Base-by-base conservation (phyloP, 2,329 filamentous ascomycete genomes). In the Phyllosticta citrichinensis region DNA sequence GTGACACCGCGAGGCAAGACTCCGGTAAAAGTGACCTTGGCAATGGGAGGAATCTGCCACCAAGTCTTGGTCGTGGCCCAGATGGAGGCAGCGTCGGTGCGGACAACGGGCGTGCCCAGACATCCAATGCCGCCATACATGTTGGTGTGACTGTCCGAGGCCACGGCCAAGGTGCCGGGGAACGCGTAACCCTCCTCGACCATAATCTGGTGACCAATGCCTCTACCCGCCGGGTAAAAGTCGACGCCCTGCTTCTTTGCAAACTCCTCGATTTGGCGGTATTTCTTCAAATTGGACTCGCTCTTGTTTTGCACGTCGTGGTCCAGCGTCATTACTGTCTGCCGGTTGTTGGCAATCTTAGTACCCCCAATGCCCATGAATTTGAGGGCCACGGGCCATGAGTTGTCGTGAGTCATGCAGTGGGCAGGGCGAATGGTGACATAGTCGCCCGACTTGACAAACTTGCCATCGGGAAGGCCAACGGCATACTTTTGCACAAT, bases 121-220 rank as follows among this genome's bases (percentile, higher is more conserved):
- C 83, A 87, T 1, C 85, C 86, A 6, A 96, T 79, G 40, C 87
- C 90, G 51, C 91, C 91, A 67, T 97, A 97, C 80, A 87, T 87
- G 73, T 91, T 94, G 33, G 80, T 84, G 72, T 97, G 91, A 53
- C 79, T 83, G 72, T 92, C 88, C 0, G 83, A 88, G 0, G 89
- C 93, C 1, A 97, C 91, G 0, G 83, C 83, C 57, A 97, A 73
- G 0, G 89, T 95, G 1, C 89, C 88, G 0, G 93, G 93, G 91
- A 91, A 97, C 68, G 79, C 87, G 79, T 80, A 91, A 14, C 86
- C 87, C 72, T 90, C 90, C 72, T 96, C 91, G 0, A 96, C 83
- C 88, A 94, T 91, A 66, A 93, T 87, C 73, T 97, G 93, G 72
- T 97, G 93, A 0, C 91, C 92, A 68, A 96, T 96, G 12, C 90